phyloP scores from a whole-genome alignment of 1,284 basidiomycete genomes.

The Papiliotrema terrestris region DNA sequence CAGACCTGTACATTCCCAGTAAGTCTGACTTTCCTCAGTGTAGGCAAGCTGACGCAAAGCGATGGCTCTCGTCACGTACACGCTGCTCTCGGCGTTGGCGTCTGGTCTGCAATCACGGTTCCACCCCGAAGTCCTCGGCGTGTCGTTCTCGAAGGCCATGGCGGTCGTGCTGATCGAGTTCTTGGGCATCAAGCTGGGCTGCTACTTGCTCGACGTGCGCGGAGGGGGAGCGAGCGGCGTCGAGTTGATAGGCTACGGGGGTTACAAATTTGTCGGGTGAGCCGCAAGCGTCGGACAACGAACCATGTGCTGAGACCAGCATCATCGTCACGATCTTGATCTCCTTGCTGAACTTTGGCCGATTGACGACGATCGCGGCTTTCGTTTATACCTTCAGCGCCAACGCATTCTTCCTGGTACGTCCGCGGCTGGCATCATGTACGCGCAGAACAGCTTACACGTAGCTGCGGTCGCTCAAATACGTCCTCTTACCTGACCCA shows the following conservation, averaged over 20 bases:
- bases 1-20: constrained; percentile 96
- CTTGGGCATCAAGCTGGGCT: constrained; percentile 80
- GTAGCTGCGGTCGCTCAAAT: constrained; percentile 84
- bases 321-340: constrained; percentile 48
- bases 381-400: constrained; percentile 84
- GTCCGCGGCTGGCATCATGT: constrained; percentile 36
- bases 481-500: constrained; percentile 78
- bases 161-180: constrained; percentile 82
- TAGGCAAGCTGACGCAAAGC: constrained; percentile 53
- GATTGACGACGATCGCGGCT: constrained; percentile 63
- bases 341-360: constrained; percentile 53
- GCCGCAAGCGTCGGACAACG: constrained; percentile 8
- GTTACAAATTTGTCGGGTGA: constrained; percentile 96
- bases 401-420: constrained; percentile 89
- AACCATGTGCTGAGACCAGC: constrained; percentile 9
- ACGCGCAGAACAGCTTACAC: neutral
- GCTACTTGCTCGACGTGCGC: constrained; percentile 83
- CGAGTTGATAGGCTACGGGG: constrained; percentile 68
- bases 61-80: constrained; percentile 96
- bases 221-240: constrained; percentile 64
- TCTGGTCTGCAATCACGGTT: constrained; percentile 80
- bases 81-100: constrained; percentile 79
- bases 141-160: constrained; percentile 77
- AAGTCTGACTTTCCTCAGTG: constrained; percentile 38
- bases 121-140: constrained; percentile 84